Base-by-base conservation (phyloP, 768 basidiomycete species). In the Lepiota subincarnata region DNA sequence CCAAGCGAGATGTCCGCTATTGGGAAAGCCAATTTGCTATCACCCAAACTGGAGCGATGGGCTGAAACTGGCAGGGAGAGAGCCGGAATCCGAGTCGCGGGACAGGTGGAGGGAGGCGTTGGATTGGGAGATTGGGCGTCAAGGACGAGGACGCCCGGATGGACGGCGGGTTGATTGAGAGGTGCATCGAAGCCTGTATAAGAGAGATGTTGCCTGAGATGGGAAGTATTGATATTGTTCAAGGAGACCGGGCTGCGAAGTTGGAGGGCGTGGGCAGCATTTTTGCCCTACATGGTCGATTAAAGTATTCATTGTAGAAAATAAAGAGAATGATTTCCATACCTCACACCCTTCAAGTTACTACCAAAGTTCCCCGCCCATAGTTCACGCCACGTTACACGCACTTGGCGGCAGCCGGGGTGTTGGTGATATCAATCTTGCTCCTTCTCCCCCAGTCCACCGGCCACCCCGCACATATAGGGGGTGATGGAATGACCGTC, bases 351-450 rank as follows among this genome's bases (percentile, higher is more conserved):
- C 73, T 60, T 77, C 81, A 59, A 73, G 81, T n/a, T 13, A 89
- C 62, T 46, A 67, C 72, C 16, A 89, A 63, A 18, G 71, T 60
- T 0, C 83, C n/a, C 86, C 70, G 39, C 70, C 80, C 83, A 86
- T 3, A 82, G 69, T 13, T 80, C 73, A 39, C 77, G 74, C 87
- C 87, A 89, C 46, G 84, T 85, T 6, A 80, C 73, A 74, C 57
- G 60, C 60, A 57, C 55, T 64, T n/a, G n/a, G n/a, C 51, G 42
- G 26, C 26, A 41, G 31, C 51, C 59, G 38, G 18, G 12, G 46
- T 42, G 41, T 12, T 55, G 24, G 35, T 19, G 35, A 31, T 40
- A 12, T 22, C 13, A 40, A 6, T 16, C 18, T 36, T 28, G 18
- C 49, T 22, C 20, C n/a, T 34, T 47, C 31, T 59, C 50, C 41